Evolutionary conservation across 129 eudicot species (phyloP).

Genomic region (Centella asiatica): DNA sequence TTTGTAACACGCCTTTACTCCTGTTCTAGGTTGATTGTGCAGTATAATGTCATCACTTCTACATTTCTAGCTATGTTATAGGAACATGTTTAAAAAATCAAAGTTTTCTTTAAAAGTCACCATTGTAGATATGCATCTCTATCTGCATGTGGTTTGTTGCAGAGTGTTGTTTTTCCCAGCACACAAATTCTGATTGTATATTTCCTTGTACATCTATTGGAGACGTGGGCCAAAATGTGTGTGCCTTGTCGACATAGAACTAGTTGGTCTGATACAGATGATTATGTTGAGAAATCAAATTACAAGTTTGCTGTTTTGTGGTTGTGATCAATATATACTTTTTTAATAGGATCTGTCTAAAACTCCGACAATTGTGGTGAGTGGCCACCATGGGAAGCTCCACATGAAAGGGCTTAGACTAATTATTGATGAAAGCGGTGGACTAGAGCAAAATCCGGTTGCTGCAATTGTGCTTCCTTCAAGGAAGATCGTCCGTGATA

Average conservation of each 20-base stretch:
- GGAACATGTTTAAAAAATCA: no score
- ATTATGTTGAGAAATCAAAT: neutral
- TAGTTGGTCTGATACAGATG: neutral
- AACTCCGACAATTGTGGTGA: constrained; percentile 47
- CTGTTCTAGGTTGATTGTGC: neutral
- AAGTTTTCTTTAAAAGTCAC: no score
- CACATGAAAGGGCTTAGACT: constrained; percentile 66
- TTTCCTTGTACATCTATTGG: neutral
- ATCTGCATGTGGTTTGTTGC: neutral
- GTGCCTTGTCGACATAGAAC: neutral
- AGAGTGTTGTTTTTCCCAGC: neutral
- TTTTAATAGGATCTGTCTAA: constrained; percentile 42
- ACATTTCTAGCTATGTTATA: no score
- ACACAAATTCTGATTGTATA: neutral
- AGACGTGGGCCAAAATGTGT: neutral
- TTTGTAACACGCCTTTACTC: neutral
- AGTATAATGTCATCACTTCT: no score
- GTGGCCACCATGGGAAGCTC: constrained; percentile 95
- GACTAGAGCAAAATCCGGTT: constrained; percentile 51
- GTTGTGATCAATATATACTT: neutral
- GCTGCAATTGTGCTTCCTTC: constrained; percentile 81
- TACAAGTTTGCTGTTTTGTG: neutral
- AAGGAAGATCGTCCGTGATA: constrained; percentile 62
- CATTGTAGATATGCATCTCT: no score
- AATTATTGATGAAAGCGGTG: constrained; percentile 79